Conservation (phyloP, 352 stramenopile genomes). For the Phytopythium litorale region DNA sequence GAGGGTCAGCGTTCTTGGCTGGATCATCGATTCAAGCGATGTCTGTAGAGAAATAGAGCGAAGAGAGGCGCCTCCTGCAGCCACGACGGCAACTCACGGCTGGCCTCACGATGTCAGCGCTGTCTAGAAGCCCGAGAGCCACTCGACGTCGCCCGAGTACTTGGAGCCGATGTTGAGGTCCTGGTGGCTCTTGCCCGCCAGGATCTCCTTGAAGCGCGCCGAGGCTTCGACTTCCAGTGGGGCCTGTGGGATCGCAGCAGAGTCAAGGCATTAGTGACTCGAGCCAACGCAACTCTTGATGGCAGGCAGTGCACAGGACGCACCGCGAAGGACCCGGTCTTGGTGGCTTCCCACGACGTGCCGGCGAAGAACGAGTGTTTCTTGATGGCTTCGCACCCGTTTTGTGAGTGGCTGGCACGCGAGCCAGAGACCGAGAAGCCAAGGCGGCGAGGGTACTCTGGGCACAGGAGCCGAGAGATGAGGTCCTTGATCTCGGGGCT, state of each 20-base stretch:
- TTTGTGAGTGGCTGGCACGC: constrained; percentile 32
- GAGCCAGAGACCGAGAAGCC: constrained; percentile 49
- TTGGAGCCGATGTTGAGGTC: constrained; percentile 68
- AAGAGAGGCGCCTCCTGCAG: neutral
- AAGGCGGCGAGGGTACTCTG: constrained; percentile 50
- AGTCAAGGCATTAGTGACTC: constrained; percentile 6
- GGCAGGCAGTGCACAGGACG: constrained; percentile 7
- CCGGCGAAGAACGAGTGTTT: constrained; percentile 82
- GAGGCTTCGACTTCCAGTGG: constrained; percentile 67
- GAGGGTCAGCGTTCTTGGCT: neutral
- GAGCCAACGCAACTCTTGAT: neutral
- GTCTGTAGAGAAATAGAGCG: neutral
- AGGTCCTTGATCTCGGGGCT: constrained; percentile 76
- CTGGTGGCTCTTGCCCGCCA: constrained; percentile 33
- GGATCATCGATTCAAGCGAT: neutral
- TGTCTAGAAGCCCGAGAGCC: constrained; percentile 71
- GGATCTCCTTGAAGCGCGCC: constrained; percentile 72
- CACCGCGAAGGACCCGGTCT: constrained; percentile 78
- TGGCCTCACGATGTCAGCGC: neutral
- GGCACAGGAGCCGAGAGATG: constrained; percentile 54
- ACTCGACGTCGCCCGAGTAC: constrained; percentile 72
- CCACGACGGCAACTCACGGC: neutral
- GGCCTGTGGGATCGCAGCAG: constrained; percentile 30
- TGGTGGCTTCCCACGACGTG: constrained; percentile 79
- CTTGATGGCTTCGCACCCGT: constrained; percentile 70